Base-by-base conservation (phyloP, 129 eudicot species). In the Calendula officinalis region DNA sequence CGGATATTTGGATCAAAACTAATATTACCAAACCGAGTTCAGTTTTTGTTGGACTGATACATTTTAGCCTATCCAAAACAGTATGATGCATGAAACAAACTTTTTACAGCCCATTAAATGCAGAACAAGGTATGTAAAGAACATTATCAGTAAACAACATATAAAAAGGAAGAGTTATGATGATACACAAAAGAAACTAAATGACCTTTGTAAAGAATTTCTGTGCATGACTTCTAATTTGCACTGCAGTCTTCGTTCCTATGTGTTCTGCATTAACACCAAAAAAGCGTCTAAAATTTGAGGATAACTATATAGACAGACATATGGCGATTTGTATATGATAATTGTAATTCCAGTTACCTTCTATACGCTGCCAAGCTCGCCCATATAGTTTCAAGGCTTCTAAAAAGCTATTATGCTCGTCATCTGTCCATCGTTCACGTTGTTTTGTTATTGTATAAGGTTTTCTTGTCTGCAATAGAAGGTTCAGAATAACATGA, bases 241-340 rank as follows among this genome's bases (percentile, higher is more conserved):
- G 99, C 87, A 92, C 99, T 67, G 99, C 99, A 34, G 99, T 92
- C 95, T 92, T 92, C 64, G 99, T 88, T 70, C 99, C 99, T 54
- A 92, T 88, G 81, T 92, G 99, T 83, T 92, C 99, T 92, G 95
- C 76, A 62, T 42, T 64, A 76, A 68, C 76, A 75, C 74, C 81
- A 76, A 74, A 66, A 77, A 77, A 64, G 64, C 69, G 15, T 80
- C 63, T 57, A 8, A 22, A 57, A 57, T 57, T 57, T 34, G 14
- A 36, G 27, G 43, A 35, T 12, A 57, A 12, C n/a, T n/a, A 27
- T 13, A 56, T n/a, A 13, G 12, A 45, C 8, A 11, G 13, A 12
- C 12, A 64, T 55, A 68, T 62, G 41, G 50, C 39, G 9, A 46
- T 60, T 41, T 15, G 17, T 4, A 36, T 17, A 8, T 15, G 45